Evolutionary conservation across 2,329 filamentous ascomycete genomes (phyloP), one percentile per base, ranked within the genome.

Genomic region (Fusarium euwallaceae): DNA sequence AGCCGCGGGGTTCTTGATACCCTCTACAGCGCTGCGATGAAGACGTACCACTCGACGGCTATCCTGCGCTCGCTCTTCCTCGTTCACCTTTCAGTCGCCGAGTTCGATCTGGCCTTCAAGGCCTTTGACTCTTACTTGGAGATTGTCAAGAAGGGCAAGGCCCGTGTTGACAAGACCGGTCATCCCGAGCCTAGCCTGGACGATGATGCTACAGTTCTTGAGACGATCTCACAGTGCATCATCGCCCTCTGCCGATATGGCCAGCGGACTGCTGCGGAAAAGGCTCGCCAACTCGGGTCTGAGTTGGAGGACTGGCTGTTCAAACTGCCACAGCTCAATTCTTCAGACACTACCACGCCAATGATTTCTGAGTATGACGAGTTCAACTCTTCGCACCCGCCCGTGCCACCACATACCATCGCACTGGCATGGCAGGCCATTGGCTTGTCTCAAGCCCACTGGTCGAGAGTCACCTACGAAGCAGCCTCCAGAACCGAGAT

Each of bases 21-120:
- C 32, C 87, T 99, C 8, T 99, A 98, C 82, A 93, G 93, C 43
- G 94, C 95, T 24, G 94, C 96, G 9, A 95, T 93, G 11, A 98
- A 97, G 82, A 98, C 95, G 0, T 99, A 97, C 80, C 97, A 99
- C 83, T 99, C 97, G 2, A 97, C 96, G 1, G 87, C 95, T 11
- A 94, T 98, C 71, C 86, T 99, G 34, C 90, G 96, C 67, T 91
- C 95, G 78, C 87, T 99, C 0, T 98, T 98, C 80, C 92, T 91
- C 12, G 93, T 98, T 2, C 97, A 99, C 81, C 87, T 96, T 20
- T 90, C 95, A 3, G 87, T 98, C 20, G 95, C 95, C 10, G 96
- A 99, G 77, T 98, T 98, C 75, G 94, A 98, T 66, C 86, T 98
- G 59, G 95, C 95, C 1, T 92, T 97, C 81, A 95, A 95, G 80